phyloP scores from a whole-genome alignment of 768 basidiomycete genomes.

The Exidia glandulosa region DNA sequence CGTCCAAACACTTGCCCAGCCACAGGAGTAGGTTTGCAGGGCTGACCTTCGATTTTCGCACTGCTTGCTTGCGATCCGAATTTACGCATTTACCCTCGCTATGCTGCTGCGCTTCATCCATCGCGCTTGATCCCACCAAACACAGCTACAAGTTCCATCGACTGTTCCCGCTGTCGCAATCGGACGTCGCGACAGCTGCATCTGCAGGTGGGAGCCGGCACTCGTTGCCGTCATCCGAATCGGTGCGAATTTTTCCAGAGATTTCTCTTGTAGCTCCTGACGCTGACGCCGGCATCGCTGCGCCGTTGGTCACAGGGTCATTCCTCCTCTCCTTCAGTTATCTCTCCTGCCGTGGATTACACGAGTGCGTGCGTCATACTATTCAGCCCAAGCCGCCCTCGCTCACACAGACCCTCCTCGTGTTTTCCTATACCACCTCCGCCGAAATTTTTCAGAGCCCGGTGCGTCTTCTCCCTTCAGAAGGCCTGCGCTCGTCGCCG shows the following conservation, averaged over 20 bases:
- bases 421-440: too few species aligned
- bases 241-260: too few species aligned
- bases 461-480: neutral
- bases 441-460: too few species aligned
- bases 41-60: conserved; percentile 8
- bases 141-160: conserved; percentile 94
- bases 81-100: neutral
- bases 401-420: too few species aligned
- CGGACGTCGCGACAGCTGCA: conserved; percentile 60
- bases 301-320: neutral
- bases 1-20: neutral
- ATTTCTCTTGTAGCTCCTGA: neutral
- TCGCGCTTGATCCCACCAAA: conserved; percentile 10
- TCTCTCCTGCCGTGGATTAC: neutral
- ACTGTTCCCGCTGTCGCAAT: conserved; percentile 85
- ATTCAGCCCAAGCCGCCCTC: neutral
- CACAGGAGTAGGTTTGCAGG: neutral
- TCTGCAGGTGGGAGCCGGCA: too few species aligned
- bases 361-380: neutral
- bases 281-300: neutral
- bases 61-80: neutral
- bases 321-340: neutral
- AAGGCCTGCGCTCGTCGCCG: neutral
- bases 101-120: conserved; percentile 6
- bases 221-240: too few species aligned